Percentiles rank a stretch among this genome's conserved stretches.
Evolutionary conservation across 2,329 filamentous ascomycete species (phyloP).

Genomic region (Pseudogymnoascus sp.): DNA sequence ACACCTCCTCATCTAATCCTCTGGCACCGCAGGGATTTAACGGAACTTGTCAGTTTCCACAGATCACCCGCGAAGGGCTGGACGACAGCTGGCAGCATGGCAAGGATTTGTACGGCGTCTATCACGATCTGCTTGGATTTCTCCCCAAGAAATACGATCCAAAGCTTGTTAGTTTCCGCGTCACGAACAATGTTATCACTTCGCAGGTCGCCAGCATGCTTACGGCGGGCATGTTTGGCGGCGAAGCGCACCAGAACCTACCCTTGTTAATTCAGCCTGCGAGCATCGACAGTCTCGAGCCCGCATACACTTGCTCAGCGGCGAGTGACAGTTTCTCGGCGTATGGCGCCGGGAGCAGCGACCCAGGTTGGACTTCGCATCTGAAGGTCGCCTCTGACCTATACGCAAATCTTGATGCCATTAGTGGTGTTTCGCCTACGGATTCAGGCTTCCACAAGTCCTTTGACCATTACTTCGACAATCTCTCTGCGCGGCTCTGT

Average conservation of each 20-base stretch:
- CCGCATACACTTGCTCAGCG: conserved; percentile 57
- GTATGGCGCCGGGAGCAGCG: not conserved
- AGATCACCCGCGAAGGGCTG: conserved; percentile 64
- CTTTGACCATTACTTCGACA: not conserved
- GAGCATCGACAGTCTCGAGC: conserved; percentile 65
- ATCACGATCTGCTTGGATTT: conserved; percentile 60
- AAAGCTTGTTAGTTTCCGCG: conserved; percentile 53
- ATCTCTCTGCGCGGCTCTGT: not conserved
- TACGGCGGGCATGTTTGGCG: conserved; percentile 59
- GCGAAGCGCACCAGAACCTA: conserved; percentile 26
- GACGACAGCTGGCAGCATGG: conserved; percentile 71
- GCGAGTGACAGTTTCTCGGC: conserved; percentile 29
- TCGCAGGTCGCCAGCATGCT: conserved; percentile 72
- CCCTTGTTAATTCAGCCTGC: conserved; percentile 45
- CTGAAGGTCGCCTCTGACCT: not conserved
- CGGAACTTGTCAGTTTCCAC: conserved; percentile 72
- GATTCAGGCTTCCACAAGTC: not conserved
- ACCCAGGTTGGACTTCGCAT: not conserved
- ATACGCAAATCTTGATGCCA: not conserved
- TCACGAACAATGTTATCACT: conserved; percentile 77
- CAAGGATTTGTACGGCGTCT: conserved; percentile 67
- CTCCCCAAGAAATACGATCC: conserved; percentile 44
- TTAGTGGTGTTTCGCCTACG: not conserved
- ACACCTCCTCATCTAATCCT: conserved; percentile 55
- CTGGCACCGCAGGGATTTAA: conserved; percentile 59